Evolutionary conservation across 192 early-diverging fungal genomes (phyloP).

Genomic region (Entomortierella chlamydospora): DNA sequence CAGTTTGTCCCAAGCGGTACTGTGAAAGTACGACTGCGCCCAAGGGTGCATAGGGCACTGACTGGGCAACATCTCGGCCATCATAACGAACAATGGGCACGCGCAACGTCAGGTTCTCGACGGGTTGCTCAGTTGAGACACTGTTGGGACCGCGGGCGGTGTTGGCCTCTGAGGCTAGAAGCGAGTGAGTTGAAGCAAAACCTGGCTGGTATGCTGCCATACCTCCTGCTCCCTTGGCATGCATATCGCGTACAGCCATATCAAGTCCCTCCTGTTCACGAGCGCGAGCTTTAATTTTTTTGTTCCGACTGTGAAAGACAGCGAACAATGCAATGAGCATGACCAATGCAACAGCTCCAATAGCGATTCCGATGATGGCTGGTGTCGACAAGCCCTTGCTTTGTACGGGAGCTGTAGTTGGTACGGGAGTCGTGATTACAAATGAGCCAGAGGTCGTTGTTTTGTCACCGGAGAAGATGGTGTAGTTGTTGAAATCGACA

Average conservation of each 20-base stretch:
- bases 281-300: constrained; percentile 33
- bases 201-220: constrained; percentile 23
- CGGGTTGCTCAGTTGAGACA: constrained; percentile 41
- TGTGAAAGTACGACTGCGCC: constrained; percentile 53
- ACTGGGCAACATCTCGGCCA: constrained; percentile 48
- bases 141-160: constrained; percentile 37
- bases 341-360: constrained; percentile 27
- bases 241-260: constrained; percentile 39
- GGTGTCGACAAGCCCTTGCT: constrained; percentile 30
- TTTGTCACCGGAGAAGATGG: not conserved
- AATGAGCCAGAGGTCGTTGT: constrained; percentile 14
- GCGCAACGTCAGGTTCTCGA: constrained; percentile 44
- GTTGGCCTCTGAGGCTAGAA: constrained; percentile 31
- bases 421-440: not conserved
- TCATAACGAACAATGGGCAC: constrained; percentile 53
- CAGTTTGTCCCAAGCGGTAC: constrained; percentile 49
- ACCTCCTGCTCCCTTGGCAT: constrained; percentile 24
- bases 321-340: constrained; percentile 19
- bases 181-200: constrained; percentile 44
- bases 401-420: not conserved
- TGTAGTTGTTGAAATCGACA: constrained; percentile 22
- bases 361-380: constrained; percentile 49
- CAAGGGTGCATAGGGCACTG: constrained; percentile 30
- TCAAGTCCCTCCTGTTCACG: constrained; percentile 28
- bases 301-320: constrained; percentile 42